Evolutionary conservation across 2,329 filamentous ascomycete species (phyloP).

Genomic region (Colletotrichum sp.): DNA sequence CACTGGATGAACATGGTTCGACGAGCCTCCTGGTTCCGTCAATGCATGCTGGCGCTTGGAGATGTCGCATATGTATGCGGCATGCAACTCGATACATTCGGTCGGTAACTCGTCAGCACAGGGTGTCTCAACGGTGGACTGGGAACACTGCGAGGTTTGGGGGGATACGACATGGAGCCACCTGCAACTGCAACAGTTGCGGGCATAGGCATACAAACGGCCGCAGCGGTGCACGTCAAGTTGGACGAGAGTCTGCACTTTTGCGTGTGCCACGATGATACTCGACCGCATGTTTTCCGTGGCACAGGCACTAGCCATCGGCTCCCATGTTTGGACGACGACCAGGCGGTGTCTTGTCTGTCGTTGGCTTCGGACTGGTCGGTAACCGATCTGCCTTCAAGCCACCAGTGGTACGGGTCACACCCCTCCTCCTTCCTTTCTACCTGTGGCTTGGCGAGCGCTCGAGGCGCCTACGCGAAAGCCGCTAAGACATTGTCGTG

Average conservation of each 20-base stretch:
- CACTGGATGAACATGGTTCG: neutral
- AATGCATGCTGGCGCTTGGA: neutral
- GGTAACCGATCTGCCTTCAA: neutral
- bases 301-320: neutral
- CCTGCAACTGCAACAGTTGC: neutral
- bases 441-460: conserved; percentile 9
- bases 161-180: neutral
- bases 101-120: neutral
- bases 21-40: neutral
- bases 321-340: neutral
- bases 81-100: neutral
- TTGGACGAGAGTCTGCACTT: neutral
- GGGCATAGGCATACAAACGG: neutral
- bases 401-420: neutral
- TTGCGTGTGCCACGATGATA: neutral
- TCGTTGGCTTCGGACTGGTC: conserved; percentile 5
- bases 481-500: conserved; percentile 6
- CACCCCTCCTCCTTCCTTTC: neutral
- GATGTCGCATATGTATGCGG: neutral
- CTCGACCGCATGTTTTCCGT: neutral
- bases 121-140: neutral
- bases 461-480: neutral
- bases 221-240: neutral
- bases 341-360: neutral
- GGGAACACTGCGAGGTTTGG: neutral